Evolutionary conservation across 495 filamentous ascomycete genomes (phyloP).

Genomic region (Penicillium canariense): DNA sequence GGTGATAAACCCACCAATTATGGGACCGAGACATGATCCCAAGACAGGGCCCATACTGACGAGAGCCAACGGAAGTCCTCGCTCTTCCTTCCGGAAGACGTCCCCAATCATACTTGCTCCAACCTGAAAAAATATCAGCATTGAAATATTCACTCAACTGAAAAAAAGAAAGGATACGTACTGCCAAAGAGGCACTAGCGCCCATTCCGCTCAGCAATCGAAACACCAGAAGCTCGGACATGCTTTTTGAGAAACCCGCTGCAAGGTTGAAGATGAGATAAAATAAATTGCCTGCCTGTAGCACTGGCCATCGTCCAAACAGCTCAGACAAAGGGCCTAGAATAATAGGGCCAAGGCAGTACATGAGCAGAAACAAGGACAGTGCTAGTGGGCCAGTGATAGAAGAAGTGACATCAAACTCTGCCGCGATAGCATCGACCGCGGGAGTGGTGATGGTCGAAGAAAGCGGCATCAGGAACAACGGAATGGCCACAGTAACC

Average conservation of each 20-base stretch:
- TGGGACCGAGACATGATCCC: conserved; percentile 54
- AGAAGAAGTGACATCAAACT: conserved; percentile 52
- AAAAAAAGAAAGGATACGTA: not conserved
- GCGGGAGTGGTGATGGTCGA: conserved; percentile 65
- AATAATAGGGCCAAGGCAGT: conserved; percentile 47
- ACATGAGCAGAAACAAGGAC: conserved; percentile 47
- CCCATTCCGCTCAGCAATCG: not conserved
- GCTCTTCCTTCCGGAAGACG: conserved; percentile 51
- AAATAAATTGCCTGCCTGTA: not conserved
- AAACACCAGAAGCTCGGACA: not conserved
- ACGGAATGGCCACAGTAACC: conserved; percentile 7
- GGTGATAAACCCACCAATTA: conserved; percentile 56
- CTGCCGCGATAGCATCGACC: conserved; percentile 46
- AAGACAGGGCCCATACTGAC: conserved; percentile 53
- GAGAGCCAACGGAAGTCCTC: conserved; percentile 56
- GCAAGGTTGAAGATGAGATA: not conserved
- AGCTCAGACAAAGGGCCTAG: conserved; percentile 59
- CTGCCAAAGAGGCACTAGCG: not conserved
- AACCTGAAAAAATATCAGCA: conserved; percentile 33
- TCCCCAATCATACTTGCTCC: conserved; percentile 44
- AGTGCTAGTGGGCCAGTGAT: conserved; percentile 50
- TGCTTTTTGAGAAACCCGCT: not conserved
- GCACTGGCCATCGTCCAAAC: conserved; percentile 52
- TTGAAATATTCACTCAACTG: not conserved
- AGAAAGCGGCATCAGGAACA: conserved; percentile 34